Evolutionary conservation across 352 stramenopile species (phyloP), one percentile per base, ranked within the genome.

Genomic region (Globisporangium emineosum): DNA sequence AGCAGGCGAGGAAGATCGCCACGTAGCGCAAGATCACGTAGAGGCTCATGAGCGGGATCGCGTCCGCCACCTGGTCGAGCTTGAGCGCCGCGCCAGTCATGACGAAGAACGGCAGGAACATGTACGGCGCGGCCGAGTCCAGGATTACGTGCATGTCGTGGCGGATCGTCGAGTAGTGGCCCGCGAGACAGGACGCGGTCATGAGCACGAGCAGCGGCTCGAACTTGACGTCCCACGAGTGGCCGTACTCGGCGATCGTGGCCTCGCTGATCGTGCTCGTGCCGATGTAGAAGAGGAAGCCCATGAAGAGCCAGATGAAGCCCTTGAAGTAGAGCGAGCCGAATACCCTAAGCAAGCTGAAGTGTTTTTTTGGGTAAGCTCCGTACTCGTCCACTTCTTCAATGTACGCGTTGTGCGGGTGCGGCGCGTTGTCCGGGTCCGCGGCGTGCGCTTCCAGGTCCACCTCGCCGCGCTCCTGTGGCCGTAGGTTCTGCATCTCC

Each of bases 61-160:
- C 78, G 27, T 79, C 61, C 50, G 76, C 64, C 40, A 91, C 82
- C 51, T 88, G 67, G 66, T 91, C 78, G 32, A 91, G 67, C 60
- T 89, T 87, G 29, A 91, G 63, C n/a, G 75, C 72, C 2, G 82
- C 82, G 2, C 82, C 82, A 3, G 82, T 91, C 80, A 91, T 91
- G 13, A 88, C 79, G 73, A 91, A 91, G 68, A 91, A 91, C 6
- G 82, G 82, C 33, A 91, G 61, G 47, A 90, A 89, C 62, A 90
- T 80, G 70, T 87, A 91, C 0, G 81, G 81, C 52, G 82, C 82
- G 29, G 73, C 77, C 4, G 71, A 85, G 35, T 91, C 82, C 2
- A 91, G 65, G 35, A 91, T 89, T 33, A 89, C 79, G 64, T 91
- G 82, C 82, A 91, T 91, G 59, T 91, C 79, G 58, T 89, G 82